Conservation (phyloP, 768 basidiomycete genomes). For the Thelephora ganbajun region DNA sequence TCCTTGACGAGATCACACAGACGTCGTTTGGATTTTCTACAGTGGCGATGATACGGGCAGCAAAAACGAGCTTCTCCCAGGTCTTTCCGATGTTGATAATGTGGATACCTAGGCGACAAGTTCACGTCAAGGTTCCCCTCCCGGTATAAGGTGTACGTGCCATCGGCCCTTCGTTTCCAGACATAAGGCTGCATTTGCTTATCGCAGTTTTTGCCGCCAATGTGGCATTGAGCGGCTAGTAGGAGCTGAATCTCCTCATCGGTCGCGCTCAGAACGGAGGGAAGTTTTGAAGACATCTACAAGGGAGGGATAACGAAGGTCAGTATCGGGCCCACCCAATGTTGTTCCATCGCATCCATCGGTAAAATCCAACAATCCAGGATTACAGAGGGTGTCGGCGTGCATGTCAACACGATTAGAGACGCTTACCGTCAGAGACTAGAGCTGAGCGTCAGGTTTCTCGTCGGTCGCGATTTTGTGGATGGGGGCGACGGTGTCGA, state of each 20-base stretch:
- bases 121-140: neutral
- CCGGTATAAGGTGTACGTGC: slow-evolving; percentile 32
- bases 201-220: slow-evolving; percentile 98
- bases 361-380: no score
- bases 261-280: slow-evolving; percentile 82
- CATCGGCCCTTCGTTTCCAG: slow-evolving; percentile 92
- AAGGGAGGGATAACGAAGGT: no score
- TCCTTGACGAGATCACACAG: slow-evolving; percentile 94
- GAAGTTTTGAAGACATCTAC: slow-evolving; percentile 74
- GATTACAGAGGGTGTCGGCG: no score
- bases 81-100: slow-evolving; percentile 98
- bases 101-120: slow-evolving; percentile 64
- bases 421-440: no score
- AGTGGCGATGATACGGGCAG: slow-evolving; percentile 93
- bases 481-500: no score
- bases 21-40: slow-evolving; percentile 98
- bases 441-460: no score
- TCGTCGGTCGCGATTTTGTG: no score
- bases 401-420: no score
- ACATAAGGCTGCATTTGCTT: slow-evolving; percentile 98
- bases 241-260: slow-evolving; percentile 97
- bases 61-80: slow-evolving; percentile 98
- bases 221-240: slow-evolving; percentile 90
- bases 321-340: no score
- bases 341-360: no score